Conservation (phyloP, 345 rosid genomes). For the Euphorbia tirucalli region DNA sequence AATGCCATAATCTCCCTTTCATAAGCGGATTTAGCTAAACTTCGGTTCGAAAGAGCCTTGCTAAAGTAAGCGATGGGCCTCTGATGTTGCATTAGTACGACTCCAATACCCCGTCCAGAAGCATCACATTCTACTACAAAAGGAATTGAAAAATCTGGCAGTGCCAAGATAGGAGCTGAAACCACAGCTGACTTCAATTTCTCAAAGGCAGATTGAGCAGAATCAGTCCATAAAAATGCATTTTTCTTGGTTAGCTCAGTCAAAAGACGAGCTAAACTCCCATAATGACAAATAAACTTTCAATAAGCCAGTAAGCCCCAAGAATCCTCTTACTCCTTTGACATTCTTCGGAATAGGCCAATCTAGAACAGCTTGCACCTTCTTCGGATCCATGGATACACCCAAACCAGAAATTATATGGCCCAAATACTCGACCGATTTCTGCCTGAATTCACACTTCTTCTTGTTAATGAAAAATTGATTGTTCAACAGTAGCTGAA, state of each 20-base stretch:
- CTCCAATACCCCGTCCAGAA: background rate
- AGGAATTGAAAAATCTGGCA: background rate
- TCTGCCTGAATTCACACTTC: background rate
- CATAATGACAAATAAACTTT: too few species aligned
- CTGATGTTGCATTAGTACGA: too few species aligned
- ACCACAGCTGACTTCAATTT: background rate
- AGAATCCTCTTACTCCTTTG: background rate
- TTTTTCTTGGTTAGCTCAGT: too few species aligned
- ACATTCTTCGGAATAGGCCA: background rate
- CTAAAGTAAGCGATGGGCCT: too few species aligned
- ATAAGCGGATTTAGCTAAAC: background rate
- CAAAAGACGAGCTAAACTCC: background rate
- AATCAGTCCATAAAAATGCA: too few species aligned
- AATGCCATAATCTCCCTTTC: background rate
- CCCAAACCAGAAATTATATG: background rate
- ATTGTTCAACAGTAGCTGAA: too few species aligned
- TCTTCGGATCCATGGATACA: background rate
- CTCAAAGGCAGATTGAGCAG: background rate
- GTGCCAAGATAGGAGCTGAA: background rate
- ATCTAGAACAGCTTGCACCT: background rate
- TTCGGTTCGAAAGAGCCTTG: too few species aligned
- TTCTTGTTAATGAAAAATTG: background rate
- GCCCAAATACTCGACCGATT: background rate
- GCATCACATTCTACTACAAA: background rate
- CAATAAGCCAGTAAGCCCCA: background rate